phyloP scores from a whole-genome alignment of 2,329 filamentous ascomycete species.

The Leptographium wingfieldii region DNA sequence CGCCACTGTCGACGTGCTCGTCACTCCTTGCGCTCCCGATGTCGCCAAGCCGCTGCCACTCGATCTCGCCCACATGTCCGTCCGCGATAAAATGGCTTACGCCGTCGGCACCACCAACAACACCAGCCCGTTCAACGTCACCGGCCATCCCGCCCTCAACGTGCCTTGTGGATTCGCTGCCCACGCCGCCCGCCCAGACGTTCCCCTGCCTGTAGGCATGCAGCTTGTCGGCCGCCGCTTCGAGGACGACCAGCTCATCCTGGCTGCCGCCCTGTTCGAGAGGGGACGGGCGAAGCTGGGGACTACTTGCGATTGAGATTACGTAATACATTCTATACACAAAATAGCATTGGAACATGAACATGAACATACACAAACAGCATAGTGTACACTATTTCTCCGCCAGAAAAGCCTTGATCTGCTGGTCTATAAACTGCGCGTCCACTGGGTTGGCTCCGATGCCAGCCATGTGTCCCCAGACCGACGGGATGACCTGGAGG shows the following conservation, averaged over 20 bases:
- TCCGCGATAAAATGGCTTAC: constrained; percentile 28
- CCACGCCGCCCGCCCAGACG: constrained; percentile 10
- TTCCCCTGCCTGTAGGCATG: constrained; percentile 19
- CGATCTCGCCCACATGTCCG: constrained; percentile 20
- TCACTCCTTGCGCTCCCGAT: constrained; percentile 31
- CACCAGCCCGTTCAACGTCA: constrained; percentile 34
- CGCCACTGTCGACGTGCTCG: constrained; percentile 21
- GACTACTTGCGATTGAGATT: neutral
- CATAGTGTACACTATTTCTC: neutral
- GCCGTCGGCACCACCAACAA: constrained; percentile 32
- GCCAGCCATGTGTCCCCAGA: constrained; percentile 13
- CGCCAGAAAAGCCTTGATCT: neutral
- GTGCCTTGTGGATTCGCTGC: constrained; percentile 26
- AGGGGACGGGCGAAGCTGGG: constrained; percentile 12
- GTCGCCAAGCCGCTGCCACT: constrained; percentile 34
- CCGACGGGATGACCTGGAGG: constrained; percentile 5
- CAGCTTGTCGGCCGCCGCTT: constrained; percentile 19
- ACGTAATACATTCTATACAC: neutral
- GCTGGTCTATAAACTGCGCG: constrained; percentile 3
- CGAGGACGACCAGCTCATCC: constrained; percentile 16
- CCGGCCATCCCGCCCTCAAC: constrained; percentile 34
- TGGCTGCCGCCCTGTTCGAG: constrained; percentile 19
- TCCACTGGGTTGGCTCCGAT: constrained; percentile 4
- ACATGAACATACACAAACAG: neutral
- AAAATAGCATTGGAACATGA: too few relatives aligned